These are phyloP conservation scores for Berkeleyomyces basicola DNA, from an alignment of 2,329 filamentous ascomycete species.

Conservation along the genomic window DNA sequence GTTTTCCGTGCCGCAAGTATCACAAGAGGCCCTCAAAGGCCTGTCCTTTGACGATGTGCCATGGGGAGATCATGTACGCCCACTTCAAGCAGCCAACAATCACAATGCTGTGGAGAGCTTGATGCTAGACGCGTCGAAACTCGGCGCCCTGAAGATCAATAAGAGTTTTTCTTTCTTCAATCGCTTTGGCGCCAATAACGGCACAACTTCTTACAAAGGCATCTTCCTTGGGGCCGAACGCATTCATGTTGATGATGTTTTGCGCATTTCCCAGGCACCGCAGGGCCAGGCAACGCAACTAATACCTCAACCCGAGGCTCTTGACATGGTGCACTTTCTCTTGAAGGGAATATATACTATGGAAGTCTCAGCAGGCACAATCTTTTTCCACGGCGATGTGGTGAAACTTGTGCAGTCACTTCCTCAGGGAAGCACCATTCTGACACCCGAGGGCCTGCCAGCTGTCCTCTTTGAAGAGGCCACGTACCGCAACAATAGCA, in stretches of 20 bases:
- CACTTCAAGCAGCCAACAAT: constrained; percentile 20
- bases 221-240: constrained; percentile 36
- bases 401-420: constrained; percentile 19
- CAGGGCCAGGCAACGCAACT: neutral
- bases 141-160: constrained; percentile 32
- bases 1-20: constrained; percentile 32
- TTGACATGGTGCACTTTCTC: constrained; percentile 17
- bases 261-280: constrained; percentile 28
- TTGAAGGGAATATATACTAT: constrained; percentile 12
- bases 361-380: constrained; percentile 1
- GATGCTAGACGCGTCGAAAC: constrained; percentile 34
- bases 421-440: constrained; percentile 13
- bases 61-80: constrained; percentile 24
- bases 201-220: constrained; percentile 27
- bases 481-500: constrained; percentile 24
- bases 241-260: constrained; percentile 29
- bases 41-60: constrained; percentile 26
- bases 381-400: constrained; percentile 26
- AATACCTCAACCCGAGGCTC: constrained; percentile 18
- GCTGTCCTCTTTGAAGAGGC: constrained; percentile 25
- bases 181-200: constrained; percentile 20
- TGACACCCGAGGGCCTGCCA: constrained; percentile 23
- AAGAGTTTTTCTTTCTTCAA: constrained; percentile 34
- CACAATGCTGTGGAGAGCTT: constrained; percentile 26
- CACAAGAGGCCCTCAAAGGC: constrained; percentile 24